These are phyloP conservation scores for Pythium graminicola DNA, from an alignment of 352 stramenopile genomes.

Conservation along the genomic window DNA sequence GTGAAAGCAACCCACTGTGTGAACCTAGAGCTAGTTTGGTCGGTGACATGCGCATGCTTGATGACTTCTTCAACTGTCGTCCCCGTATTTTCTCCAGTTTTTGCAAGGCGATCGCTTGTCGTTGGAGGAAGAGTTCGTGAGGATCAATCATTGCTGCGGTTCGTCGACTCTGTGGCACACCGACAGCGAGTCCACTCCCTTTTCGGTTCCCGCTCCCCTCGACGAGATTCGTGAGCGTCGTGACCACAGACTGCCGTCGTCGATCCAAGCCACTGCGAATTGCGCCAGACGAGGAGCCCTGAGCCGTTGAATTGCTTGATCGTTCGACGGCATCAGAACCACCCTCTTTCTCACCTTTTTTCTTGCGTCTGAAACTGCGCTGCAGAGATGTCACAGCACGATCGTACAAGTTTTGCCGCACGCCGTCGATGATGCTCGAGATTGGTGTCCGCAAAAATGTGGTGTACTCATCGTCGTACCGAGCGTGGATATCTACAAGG, in stretches of 20 bases:
- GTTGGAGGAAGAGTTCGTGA: conserved; percentile 11
- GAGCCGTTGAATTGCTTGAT: too few species aligned
- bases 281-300: neutral
- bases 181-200: neutral
- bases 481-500: conserved; percentile 32
- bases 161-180: neutral
- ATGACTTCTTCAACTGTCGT: neutral
- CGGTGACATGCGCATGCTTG: neutral
- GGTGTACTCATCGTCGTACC: conserved; percentile 43
- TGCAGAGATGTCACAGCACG: conserved; percentile 51
- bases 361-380: conserved; percentile 49
- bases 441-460: conserved; percentile 43
- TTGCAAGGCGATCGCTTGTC: conserved; percentile 6
- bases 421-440: conserved; percentile 43
- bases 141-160: neutral
- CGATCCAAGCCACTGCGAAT: neutral
- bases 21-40: neutral
- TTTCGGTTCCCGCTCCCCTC: neutral
- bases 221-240: conserved; percentile 4
- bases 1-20: conserved; percentile 39
- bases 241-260: conserved; percentile 5
- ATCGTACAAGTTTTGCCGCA: conserved; percentile 55
- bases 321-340: neutral
- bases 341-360: neutral
- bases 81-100: conserved; percentile 10